Percentiles rank a stretch among this genome's conserved stretches.
These are phyloP conservation scores for Candida verbasci DNA, from an alignment of 805 yeast species.

Conservation along the genomic window DNA sequence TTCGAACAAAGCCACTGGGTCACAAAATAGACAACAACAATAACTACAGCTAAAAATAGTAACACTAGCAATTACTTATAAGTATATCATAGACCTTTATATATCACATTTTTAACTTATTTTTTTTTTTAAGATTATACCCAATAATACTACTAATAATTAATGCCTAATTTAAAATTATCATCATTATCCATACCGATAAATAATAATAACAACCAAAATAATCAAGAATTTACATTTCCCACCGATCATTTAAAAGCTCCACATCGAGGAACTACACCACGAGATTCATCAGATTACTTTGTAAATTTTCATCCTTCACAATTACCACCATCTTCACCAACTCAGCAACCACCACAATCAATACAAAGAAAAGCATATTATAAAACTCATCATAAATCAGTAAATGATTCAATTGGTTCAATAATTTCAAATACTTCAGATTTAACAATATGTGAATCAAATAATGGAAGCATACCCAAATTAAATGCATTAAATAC, in stretches of 20 bases:
- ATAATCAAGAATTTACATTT: neutral
- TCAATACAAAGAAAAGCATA: neutral
- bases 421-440: slow-evolving; percentile 27
- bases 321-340: neutral
- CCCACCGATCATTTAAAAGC: neutral
- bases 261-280: neutral
- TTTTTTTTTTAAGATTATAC: no score
- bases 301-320: slow-evolving; percentile 2
- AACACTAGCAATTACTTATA: no score
- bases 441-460: slow-evolving; percentile 15
- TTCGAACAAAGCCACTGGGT: no score
- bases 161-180: neutral
- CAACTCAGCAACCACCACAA: neutral
- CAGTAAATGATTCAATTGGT: slow-evolving; percentile 19
- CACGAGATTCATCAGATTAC: slow-evolving; percentile 1
- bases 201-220: neutral
- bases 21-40: no score
- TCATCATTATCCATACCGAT: neutral
- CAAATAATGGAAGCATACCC: slow-evolving; percentile 4
- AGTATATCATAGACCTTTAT: no score
- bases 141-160: no score
- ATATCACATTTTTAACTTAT: no score
- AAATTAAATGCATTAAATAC: slow-evolving; percentile 5
- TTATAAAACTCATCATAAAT: slow-evolving; percentile 2
- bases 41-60: no score